Base-by-base conservation (phyloP, 345 rosid species). In the Cardamine occulta region DNA sequence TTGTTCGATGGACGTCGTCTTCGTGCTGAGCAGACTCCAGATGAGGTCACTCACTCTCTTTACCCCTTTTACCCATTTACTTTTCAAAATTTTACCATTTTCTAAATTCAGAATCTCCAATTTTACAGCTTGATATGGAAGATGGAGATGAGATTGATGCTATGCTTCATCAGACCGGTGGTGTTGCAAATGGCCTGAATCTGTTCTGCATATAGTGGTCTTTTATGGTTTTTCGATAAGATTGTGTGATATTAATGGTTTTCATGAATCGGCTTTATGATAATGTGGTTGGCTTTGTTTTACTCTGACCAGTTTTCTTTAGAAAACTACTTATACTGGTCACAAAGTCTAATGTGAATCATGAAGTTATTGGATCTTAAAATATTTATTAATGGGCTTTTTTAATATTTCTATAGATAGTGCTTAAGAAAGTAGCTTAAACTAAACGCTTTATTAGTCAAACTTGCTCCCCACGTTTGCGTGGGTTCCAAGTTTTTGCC, bases 71-170 rank as follows among this genome's bases (percentile, higher is more conserved):
- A 26, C 26, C 17, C 4, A 40, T 42, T 31, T 18, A 18, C 17
- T 66, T 29, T 21, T 44, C 31, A 34, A 8, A 4, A 13, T 57
- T 47, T n/a, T 26, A 44, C 35, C 10, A 13, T 51, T 51, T 29
- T 1, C 63, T 48, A 8, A 72, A 40, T 62, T 17, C 0, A 13
- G 7, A 59, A 24, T 51, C 32, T 66, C 10, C 44, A 32, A n/a
- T 66, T 60, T 40, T 29, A 3, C 59, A 91, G 97, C 90, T 91
- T 18, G 97, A 89, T 17, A 91, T 91, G 97, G 96, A 91, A 79
- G 97, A 91, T 56, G 97, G 96, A 40, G 97, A 91, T 77, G 96
- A 91, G 80, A 89, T 89, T 17, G 96, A 91, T 31, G 96, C 97
- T 0, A 88, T 91, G 96, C 89, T 89, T 52, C 96, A 91, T 79